Conservation (phyloP, 305 asterid genomes). For the Ruellia speciosa region DNA sequence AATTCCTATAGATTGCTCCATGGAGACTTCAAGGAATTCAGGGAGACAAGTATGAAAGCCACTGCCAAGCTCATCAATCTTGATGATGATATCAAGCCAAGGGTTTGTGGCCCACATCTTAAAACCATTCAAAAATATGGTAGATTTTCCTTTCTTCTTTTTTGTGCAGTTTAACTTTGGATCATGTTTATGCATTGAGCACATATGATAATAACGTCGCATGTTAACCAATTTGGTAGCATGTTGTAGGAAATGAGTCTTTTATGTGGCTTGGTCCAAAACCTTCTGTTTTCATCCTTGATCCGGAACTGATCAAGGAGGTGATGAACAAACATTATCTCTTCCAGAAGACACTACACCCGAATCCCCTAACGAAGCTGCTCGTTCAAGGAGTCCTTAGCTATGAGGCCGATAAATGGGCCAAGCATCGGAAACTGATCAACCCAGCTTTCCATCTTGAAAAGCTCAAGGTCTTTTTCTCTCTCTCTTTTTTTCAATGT, state of each 20-base stretch:
- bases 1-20: constrained; percentile 29
- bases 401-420: constrained; percentile 39
- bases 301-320: constrained; percentile 35
- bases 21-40: constrained; percentile 17
- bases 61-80: constrained; percentile 24
- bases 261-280: constrained; percentile 39
- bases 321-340: constrained; percentile 23
- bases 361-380: constrained; percentile 25
- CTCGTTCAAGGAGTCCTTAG: constrained; percentile 25
- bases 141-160: too few relatives aligned
- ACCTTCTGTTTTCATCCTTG: constrained; percentile 29
- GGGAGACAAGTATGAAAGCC: constrained; percentile 22
- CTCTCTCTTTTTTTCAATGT: too few relatives aligned
- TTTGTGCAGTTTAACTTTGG: too few relatives aligned
- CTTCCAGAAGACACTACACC: constrained; percentile 21
- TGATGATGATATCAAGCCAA: constrained; percentile 27
- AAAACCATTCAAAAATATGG: constrained; percentile 28
- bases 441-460: constrained; percentile 43
- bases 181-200: too few relatives aligned
- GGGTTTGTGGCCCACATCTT: constrained; percentile 28
- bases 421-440: constrained; percentile 38
- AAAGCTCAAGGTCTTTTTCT: constrained; percentile 30
- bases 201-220: too few relatives aligned
- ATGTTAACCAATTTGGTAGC: too few relatives aligned
- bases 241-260: constrained; percentile 35